A percentile compares a stretch with the other conserved stretches of the same genome.
Evolutionary conservation across 495 filamentous ascomycete genomes (phyloP).

Genomic region (Cladorrhinum samala): DNA sequence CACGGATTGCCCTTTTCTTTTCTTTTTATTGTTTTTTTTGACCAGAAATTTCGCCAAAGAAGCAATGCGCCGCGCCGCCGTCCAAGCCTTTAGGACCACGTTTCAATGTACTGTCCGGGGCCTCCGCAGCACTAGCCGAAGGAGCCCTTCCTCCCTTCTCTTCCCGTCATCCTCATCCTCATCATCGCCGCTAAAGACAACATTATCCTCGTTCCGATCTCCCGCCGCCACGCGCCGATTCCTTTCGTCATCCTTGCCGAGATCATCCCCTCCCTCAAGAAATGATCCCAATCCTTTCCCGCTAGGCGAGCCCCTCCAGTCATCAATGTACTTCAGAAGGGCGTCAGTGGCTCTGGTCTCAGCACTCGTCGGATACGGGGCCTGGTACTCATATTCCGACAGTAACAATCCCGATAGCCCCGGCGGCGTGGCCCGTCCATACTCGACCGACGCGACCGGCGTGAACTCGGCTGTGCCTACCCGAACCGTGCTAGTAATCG

Average conservation of each 20-base stretch:
- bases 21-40: no score
- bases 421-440: constrained; percentile 20
- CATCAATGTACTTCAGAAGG: constrained; percentile 46
- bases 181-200: no score
- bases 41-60: no score
- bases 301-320: constrained; percentile 35
- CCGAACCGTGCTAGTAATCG: constrained; percentile 63
- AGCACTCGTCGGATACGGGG: constrained; percentile 45
- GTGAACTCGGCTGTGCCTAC: constrained; percentile 24
- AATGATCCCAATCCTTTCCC: constrained; percentile 12
- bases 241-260: constrained; percentile 16
- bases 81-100: constrained; percentile 39
- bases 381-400: constrained; percentile 43
- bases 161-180: constrained; percentile 9
- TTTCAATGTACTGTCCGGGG: constrained; percentile 38
- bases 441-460: constrained; percentile 12
- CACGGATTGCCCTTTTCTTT: no score
- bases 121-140: constrained; percentile 34
- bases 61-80: constrained; percentile 42
- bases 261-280: constrained; percentile 11
- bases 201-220: constrained; percentile 16
- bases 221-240: constrained; percentile 12
- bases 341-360: constrained; percentile 39
- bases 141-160: constrained; percentile 20
- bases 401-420: constrained; percentile 23